These are phyloP conservation scores for Backusella circina DNA, from an alignment of 192 early-diverging fungal genomes.

Conservation along the genomic window DNA sequence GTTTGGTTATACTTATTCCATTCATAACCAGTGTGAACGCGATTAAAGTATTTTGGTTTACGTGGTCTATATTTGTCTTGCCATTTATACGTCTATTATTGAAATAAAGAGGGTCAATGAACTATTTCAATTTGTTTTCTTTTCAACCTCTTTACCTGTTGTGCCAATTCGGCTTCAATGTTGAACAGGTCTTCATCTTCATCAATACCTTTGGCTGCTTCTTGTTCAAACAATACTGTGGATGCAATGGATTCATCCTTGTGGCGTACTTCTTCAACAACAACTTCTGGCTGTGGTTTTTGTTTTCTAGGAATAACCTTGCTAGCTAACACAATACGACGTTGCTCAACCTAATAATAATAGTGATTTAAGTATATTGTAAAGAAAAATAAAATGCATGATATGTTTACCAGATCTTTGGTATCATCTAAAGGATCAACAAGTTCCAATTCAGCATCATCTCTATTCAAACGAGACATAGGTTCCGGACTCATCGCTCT, in stretches of 20 bases:
- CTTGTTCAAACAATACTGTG: conserved; percentile 62
- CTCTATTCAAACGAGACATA: conserved; percentile 43
- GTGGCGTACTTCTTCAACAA: conserved; percentile 2
- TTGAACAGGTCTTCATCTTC: conserved; percentile 79
- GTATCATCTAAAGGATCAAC: conserved; percentile 60
- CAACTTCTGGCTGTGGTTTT: conserved; percentile 11
- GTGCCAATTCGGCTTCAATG: conserved; percentile 64
- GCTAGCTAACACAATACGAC: conserved; percentile 48
- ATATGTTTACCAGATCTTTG: conserved; percentile 49
- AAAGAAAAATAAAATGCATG: not conserved
- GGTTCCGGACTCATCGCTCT: conserved; percentile 61
- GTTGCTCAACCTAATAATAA: conserved; percentile 42
- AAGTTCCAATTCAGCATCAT: conserved; percentile 51
- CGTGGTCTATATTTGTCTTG: conserved; percentile 94
- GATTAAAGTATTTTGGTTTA: conserved; percentile 95
- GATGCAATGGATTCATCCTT: conserved; percentile 37
- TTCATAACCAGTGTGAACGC: conserved; percentile 96
- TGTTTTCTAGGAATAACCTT: conserved; percentile 52
- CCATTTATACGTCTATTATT: conserved; percentile 64
- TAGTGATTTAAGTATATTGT: conserved; percentile 7
- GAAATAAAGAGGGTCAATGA: not conserved
- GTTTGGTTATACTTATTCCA: conserved; percentile 99
- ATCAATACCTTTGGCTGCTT: conserved; percentile 71
- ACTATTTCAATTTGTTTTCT: not conserved
- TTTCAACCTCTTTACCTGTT: conserved; percentile 36